Percentiles rank a stretch among this genome's conserved stretches.
These are phyloP conservation scores for Daldinia bambusicola DNA, from an alignment of 495 filamentous ascomycete species.

Conservation along the genomic window DNA sequence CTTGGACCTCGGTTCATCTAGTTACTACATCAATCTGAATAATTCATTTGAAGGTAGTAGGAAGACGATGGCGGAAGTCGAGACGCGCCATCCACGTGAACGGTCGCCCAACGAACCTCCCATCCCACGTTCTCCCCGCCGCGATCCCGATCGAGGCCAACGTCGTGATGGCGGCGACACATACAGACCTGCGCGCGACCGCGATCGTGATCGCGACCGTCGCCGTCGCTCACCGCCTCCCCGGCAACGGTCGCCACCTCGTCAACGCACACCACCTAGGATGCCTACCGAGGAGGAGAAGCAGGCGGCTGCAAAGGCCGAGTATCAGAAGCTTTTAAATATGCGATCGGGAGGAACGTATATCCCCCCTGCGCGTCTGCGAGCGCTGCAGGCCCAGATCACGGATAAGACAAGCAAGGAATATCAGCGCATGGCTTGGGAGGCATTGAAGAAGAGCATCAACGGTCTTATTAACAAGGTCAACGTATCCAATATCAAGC, in stretches of 20 bases:
- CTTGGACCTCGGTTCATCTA: neutral
- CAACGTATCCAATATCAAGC: slow-evolving; percentile 96
- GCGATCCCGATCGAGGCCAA: slow-evolving; percentile 45
- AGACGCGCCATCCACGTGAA: slow-evolving; percentile 44
- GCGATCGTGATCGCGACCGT: slow-evolving; percentile 20
- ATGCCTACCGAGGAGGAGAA: slow-evolving; percentile 84
- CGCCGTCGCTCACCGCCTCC: slow-evolving; percentile 35
- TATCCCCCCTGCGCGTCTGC: slow-evolving; percentile 89
- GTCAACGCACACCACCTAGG: slow-evolving; percentile 62
- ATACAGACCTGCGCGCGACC: slow-evolving; percentile 51
- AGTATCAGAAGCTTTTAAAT: slow-evolving; percentile 88
- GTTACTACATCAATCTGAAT: neutral
- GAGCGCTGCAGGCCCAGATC: slow-evolving; percentile 94
- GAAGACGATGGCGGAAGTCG: slow-evolving; percentile 47
- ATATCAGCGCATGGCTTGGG: slow-evolving; percentile 99
- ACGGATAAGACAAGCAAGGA: slow-evolving; percentile 96
- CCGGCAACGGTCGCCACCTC: slow-evolving; percentile 43
- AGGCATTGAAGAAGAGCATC: slow-evolving; percentile 97
- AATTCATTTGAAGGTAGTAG: slow-evolving; percentile 8
- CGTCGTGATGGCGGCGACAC: slow-evolving; percentile 56
- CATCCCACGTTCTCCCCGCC: slow-evolving; percentile 43
- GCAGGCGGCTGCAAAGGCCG: slow-evolving; percentile 79
- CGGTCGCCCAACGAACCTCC: slow-evolving; percentile 41
- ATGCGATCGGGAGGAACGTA: slow-evolving; percentile 96
- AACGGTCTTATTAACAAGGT: slow-evolving; percentile 99